phyloP scores from a whole-genome alignment of 352 stramenopile genomes.

The Albugo candida region DNA sequence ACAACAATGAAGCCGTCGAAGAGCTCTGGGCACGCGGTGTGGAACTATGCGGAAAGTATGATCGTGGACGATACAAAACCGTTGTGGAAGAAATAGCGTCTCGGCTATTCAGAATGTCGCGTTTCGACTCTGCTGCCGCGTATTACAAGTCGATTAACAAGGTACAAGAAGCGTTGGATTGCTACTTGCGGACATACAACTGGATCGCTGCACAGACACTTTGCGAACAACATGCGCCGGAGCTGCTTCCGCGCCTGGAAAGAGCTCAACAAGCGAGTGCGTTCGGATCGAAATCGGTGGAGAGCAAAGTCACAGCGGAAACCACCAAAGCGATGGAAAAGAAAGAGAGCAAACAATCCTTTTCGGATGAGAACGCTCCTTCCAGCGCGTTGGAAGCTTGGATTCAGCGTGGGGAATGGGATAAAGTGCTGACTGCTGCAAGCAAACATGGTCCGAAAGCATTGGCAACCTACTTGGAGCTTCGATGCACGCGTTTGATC shows the following conservation, averaged over 20 bases:
- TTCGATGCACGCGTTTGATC: slow-evolving; percentile 44
- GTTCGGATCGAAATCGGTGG: slow-evolving; percentile 29
- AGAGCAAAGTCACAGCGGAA: slow-evolving; percentile 37
- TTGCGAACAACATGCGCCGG: slow-evolving; percentile 57
- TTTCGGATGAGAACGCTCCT: slow-evolving; percentile 14
- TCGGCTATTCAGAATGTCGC: slow-evolving; percentile 56
- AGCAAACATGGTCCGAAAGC: slow-evolving; percentile 53
- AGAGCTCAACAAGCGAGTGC: slow-evolving; percentile 64
- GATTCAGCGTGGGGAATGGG: slow-evolving; percentile 86
- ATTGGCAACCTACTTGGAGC: slow-evolving; percentile 73
- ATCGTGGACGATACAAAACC: slow-evolving; percentile 71
- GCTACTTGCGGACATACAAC: slow-evolving; percentile 63
- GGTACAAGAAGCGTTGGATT: slow-evolving; percentile 83
- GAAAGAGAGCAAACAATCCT: slow-evolving; percentile 30
- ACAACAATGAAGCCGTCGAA: slow-evolving; percentile 54
- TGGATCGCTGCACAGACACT: slow-evolving; percentile 52
- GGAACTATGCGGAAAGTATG: slow-evolving; percentile 73
- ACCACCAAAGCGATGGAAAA: slow-evolving; percentile 14
- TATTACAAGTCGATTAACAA: slow-evolving; percentile 81
- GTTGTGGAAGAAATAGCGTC: slow-evolving; percentile 79
- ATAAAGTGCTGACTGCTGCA: slow-evolving; percentile 78
- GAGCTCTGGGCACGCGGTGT: slow-evolving; percentile 81
- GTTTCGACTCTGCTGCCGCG: slow-evolving; percentile 73
- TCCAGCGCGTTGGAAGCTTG: slow-evolving; percentile 72
- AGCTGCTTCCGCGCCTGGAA: slow-evolving; percentile 59